Percentiles rank a stretch among this genome's conserved stretches.
phyloP scores from a whole-genome alignment of 2,329 filamentous ascomycete genomes.

The Hypocrella siamensis region DNA sequence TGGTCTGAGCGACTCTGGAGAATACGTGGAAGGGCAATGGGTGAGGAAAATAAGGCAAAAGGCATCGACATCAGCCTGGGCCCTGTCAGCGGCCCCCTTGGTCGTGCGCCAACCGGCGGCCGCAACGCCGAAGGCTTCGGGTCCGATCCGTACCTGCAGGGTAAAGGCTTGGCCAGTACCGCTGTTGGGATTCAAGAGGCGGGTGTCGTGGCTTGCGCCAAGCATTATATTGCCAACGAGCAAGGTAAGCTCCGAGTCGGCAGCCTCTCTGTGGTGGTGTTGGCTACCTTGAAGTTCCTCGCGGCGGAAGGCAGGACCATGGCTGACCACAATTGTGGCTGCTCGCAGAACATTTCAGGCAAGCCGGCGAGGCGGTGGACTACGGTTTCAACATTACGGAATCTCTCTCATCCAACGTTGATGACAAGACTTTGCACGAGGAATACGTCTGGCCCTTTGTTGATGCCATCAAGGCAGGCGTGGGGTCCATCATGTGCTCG shows the following conservation, averaged over 20 bases:
- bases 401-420: constrained; percentile 42
- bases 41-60: constrained; percentile 54
- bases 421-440: constrained; percentile 62
- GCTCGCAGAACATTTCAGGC: constrained; percentile 51
- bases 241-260: too few relatives aligned
- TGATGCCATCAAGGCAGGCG: constrained; percentile 53
- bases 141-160: constrained; percentile 61
- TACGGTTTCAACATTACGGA: constrained; percentile 47
- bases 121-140: constrained; percentile 53
- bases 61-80: constrained; percentile 58
- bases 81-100: constrained; percentile 30
- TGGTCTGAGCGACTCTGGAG: constrained; percentile 59
- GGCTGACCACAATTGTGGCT: background rate
- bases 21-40: constrained; percentile 30
- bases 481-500: constrained; percentile 48
- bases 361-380: constrained; percentile 35
- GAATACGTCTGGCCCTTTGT: constrained; percentile 67
- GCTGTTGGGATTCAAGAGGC: constrained; percentile 69
- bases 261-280: too few relatives aligned
- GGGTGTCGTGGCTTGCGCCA: constrained; percentile 70
- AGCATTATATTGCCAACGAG: constrained; percentile 61
- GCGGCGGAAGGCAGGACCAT: too few relatives aligned
- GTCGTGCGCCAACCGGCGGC: constrained; percentile 28
- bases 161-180: constrained; percentile 54
- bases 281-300: too few relatives aligned